These are phyloP conservation scores for Pichia sp. DNA, from an alignment of 1,139 yeast genomes.

Conservation along the genomic window DNA sequence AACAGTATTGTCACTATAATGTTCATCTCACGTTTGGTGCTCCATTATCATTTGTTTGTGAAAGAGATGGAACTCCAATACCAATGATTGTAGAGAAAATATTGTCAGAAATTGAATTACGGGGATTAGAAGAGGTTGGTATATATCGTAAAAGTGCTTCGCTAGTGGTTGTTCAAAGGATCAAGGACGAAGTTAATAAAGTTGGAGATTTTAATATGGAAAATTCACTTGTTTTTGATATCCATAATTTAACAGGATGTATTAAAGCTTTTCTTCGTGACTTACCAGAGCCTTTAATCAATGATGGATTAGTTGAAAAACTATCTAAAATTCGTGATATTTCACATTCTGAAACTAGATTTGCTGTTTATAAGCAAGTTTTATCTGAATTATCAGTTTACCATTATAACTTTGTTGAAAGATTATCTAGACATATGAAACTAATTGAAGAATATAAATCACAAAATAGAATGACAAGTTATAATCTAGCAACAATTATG, in stretches of 20 bases:
- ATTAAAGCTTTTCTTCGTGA: constrained; percentile 82
- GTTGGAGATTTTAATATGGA: constrained; percentile 61
- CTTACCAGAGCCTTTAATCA: constrained; percentile 78
- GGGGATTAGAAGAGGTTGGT: constrained; percentile 89
- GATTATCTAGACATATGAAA: constrained; percentile 63
- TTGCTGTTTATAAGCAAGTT: constrained; percentile 38
- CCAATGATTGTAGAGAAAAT: constrained; percentile 65
- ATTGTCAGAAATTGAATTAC: constrained; percentile 66
- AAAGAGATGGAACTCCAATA: constrained; percentile 53
- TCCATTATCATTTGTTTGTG: constrained; percentile 70
- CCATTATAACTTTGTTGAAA: constrained; percentile 62
- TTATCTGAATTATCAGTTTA: constrained; percentile 51
- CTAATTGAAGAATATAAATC: constrained; percentile 38
- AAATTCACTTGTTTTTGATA: constrained; percentile 67
- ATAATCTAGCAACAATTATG: constrained; percentile 52
- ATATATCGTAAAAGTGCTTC: constrained; percentile 90
- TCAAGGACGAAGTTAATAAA: constrained; percentile 69
- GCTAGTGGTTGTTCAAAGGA: constrained; percentile 62
- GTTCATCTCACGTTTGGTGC: constrained; percentile 72
- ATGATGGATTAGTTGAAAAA: constrained; percentile 49
- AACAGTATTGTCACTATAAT: constrained; percentile 22
- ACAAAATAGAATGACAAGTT: constrained; percentile 46
- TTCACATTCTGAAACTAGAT: constrained; percentile 29
- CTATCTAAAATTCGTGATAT: constrained; percentile 38
- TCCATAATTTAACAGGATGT: constrained; percentile 85